Base-by-base conservation (phyloP, 371 early-diverging fungal genomes). In the Syncephalastrum contaminatum region DNA sequence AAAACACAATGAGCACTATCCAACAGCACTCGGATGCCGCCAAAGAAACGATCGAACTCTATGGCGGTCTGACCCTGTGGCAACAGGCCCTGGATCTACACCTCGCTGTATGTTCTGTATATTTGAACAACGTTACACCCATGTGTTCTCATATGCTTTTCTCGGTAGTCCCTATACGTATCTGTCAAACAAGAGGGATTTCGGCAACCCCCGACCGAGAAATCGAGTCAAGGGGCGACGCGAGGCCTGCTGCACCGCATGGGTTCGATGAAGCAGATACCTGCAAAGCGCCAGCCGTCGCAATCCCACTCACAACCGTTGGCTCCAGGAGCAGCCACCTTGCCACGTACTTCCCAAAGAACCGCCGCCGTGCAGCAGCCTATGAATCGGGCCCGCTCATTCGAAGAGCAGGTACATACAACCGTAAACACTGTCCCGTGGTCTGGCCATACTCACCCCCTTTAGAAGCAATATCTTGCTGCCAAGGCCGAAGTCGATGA, bases 1-100 rank as follows among this genome's bases (percentile, higher is more conserved):
- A 73, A 27, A 81, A 85, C 47, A 79, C 83, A 0, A 63, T 84
- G 64, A 54, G 67, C 4, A 70, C 77, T 0, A 56, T 85, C 15
- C 56, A 66, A 16, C 69, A 76, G 8, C 78, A 76, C 63, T 36
- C 48, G 2, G 46, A 25, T 2, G 41, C 51, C 10, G 45, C 43
- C 10, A n/a, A 59, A 14, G 39, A 16, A 8, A 36, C 36, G 2
- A 45, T 52, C 16, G n/a, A 45, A 27, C 15, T 12, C 8, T 52
- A 18, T 16, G 47, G 53, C 12, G 47, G 46, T 8, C 41, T 52
- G 10, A 36, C 22, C 7, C 7, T 51, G 51, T 63, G 58, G 54
- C 52, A 63, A 51, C 42, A 41, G 19, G 58, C 58, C 15, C 54
- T 63, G 43, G 58, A 58, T 12, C 18, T 30, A 13, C 44, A 51